phyloP scores from a whole-genome alignment of 352 stramenopile species.

The Globisporangium sylvaticum region DNA sequence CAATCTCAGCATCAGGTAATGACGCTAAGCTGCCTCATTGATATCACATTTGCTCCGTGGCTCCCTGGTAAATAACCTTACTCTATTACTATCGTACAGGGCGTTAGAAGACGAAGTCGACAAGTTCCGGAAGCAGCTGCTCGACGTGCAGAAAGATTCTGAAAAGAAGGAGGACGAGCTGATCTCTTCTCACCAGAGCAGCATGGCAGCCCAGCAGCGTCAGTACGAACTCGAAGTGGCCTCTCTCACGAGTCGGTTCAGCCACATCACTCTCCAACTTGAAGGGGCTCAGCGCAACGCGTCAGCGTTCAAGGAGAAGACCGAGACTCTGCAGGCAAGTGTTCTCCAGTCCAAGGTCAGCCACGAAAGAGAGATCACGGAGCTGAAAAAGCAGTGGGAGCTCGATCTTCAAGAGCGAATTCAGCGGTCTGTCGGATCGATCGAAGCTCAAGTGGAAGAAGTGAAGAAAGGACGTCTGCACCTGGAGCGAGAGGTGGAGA shows the following conservation, averaged over 20 bases:
- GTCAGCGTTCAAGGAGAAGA: constrained; percentile 34
- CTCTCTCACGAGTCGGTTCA: constrained; percentile 46
- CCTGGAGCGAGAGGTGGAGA: constrained; percentile 64
- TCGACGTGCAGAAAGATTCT: constrained; percentile 40
- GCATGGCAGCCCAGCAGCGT: constrained; percentile 24
- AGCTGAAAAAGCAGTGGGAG: constrained; percentile 54
- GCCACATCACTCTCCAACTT: constrained; percentile 29
- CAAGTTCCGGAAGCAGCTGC: constrained; percentile 52
- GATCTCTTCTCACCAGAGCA: constrained; percentile 33
- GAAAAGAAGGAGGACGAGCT: constrained; percentile 37
- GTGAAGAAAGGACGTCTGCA: constrained; percentile 55
- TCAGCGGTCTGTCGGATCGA: constrained; percentile 41
- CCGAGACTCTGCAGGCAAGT: constrained; percentile 41
- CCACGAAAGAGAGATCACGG: constrained; percentile 50
- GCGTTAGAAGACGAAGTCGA: constrained; percentile 38
- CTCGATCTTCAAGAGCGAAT: constrained; percentile 47
- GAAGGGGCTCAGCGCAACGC: constrained; percentile 30
- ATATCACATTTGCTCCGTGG: no score
- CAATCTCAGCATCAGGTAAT: constrained; percentile 33
- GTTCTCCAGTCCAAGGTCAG: constrained; percentile 45
- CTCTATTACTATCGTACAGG: constrained; percentile 1
- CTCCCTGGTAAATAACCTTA: no score
- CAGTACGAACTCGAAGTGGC: constrained; percentile 39
- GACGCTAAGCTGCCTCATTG: background rate
- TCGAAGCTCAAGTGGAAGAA: constrained; percentile 63